phyloP scores from a whole-genome alignment of 345 rosid genomes.

The Populus ilicifolia region DNA sequence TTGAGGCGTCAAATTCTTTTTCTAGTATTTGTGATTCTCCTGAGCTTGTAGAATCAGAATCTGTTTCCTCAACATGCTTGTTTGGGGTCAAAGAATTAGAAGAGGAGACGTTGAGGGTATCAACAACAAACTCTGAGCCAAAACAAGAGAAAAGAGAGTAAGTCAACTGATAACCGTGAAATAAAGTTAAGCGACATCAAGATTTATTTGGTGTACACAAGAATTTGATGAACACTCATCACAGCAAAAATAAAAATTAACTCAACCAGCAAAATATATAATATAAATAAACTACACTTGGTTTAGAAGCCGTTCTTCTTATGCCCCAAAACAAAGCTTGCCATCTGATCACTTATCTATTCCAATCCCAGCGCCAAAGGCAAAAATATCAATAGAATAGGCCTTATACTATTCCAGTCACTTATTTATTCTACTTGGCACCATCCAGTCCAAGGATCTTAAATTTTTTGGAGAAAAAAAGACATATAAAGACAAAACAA shows the following conservation, averaged over 20 bases:
- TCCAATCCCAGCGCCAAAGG: neutral
- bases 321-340: neutral
- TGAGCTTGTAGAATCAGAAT: slow-evolving; percentile 11
- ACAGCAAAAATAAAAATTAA: neutral
- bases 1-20: slow-evolving; percentile 17
- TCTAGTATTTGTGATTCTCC: slow-evolving; percentile 14
- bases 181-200: neutral
- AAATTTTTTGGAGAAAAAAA: too few species aligned
- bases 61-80: slow-evolving; percentile 23
- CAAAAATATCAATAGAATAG: neutral
- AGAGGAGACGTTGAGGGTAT: slow-evolving; percentile 15
- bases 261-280: neutral
- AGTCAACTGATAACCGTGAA: neutral
- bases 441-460: neutral
- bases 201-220: neutral
- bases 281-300: neutral
- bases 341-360: neutral
- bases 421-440: neutral
- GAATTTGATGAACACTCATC: neutral
- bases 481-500: neutral
- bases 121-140: slow-evolving; percentile 13
- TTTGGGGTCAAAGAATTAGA: slow-evolving; percentile 17
- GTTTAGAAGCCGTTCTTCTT: neutral
- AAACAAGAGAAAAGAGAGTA: neutral
- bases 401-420: neutral